Evolutionary conservation across 2,329 filamentous ascomycete species (phyloP).

Genomic region (Tolypocladium pustulatum): DNA sequence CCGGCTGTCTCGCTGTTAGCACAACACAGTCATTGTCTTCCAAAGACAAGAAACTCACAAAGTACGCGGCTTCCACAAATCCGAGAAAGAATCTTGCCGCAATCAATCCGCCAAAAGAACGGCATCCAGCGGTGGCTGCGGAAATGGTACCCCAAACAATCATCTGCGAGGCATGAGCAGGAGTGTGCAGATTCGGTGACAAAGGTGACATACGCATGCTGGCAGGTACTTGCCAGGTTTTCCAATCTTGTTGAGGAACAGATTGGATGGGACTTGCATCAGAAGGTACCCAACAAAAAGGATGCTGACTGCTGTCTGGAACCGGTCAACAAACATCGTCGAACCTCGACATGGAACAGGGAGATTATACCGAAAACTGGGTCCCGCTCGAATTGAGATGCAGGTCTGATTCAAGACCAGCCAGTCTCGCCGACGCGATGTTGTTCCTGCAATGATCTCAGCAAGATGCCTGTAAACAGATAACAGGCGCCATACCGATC

Average conservation of each 20-base stretch:
- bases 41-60: slow-evolving; percentile 18
- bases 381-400: slow-evolving; percentile 25
- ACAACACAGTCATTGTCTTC: not conserved
- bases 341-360: not conserved
- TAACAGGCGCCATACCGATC: slow-evolving; percentile 18
- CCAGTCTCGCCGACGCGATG: slow-evolving; percentile 7
- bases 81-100: slow-evolving; percentile 26
- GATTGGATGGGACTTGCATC: slow-evolving; percentile 41
- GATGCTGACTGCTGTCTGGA: slow-evolving; percentile 35
- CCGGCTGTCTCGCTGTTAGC: slow-evolving; percentile 25
- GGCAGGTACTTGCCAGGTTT: slow-evolving; percentile 35
- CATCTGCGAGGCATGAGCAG: not conserved
- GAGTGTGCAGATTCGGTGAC: slow-evolving; percentile 7
- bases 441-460: slow-evolving; percentile 25
- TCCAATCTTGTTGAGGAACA: slow-evolving; percentile 41
- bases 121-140: slow-evolving; percentile 22
- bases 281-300: slow-evolving; percentile 40
- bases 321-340: not conserved
- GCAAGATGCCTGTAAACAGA: not conserved
- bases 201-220: slow-evolving; percentile 22
- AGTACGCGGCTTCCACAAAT: slow-evolving; percentile 29
- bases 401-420: slow-evolving; percentile 37
- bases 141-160: slow-evolving; percentile 24
- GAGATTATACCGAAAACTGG: slow-evolving; percentile 7
- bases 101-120: slow-evolving; percentile 21